Conservation (phyloP, 1,284 basidiomycete genomes). For the Gymnopus androsaceus region DNA sequence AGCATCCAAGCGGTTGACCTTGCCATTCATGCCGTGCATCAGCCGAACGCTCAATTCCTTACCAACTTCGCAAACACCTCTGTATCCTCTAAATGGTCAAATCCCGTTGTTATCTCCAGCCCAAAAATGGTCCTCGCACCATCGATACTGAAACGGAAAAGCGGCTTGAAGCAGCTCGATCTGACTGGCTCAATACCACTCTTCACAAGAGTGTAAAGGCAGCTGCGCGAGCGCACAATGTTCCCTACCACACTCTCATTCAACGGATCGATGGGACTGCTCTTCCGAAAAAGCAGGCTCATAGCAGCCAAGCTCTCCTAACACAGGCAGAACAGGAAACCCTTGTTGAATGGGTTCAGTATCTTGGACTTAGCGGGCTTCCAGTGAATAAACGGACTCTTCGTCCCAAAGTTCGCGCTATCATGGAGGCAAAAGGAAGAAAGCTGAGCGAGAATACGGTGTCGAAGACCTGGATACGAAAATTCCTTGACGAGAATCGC, state of each 20-base stretch:
- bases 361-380: constrained; percentile 18
- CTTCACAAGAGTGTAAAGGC: background rate
- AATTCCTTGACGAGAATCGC: constrained; percentile 23
- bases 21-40: too few relatives aligned
- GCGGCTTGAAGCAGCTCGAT: background rate
- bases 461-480: constrained; percentile 23
- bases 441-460: constrained; percentile 9
- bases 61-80: too few relatives aligned
- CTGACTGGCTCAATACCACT: background rate
- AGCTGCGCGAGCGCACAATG: background rate
- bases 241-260: background rate
- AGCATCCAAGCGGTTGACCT: too few relatives aligned
- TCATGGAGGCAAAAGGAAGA: constrained; percentile 15
- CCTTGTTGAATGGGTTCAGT: constrained; percentile 28
- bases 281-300: constrained; percentile 16
- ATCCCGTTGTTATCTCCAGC: too few relatives aligned
- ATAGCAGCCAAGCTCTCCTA: constrained; percentile 23
- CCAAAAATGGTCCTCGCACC: background rate
- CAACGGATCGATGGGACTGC: background rate
- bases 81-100: too few relatives aligned
- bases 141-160: background rate
- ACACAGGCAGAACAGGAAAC: constrained; percentile 18
- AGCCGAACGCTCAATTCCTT: too few relatives aligned
- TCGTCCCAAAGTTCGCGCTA: constrained; percentile 19
- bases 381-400: constrained; percentile 24